Evolutionary conservation across 331 rosid genomes (phyloP), one percentile per base, ranked within the genome.

Genomic region (Malus hybrid): DNA sequence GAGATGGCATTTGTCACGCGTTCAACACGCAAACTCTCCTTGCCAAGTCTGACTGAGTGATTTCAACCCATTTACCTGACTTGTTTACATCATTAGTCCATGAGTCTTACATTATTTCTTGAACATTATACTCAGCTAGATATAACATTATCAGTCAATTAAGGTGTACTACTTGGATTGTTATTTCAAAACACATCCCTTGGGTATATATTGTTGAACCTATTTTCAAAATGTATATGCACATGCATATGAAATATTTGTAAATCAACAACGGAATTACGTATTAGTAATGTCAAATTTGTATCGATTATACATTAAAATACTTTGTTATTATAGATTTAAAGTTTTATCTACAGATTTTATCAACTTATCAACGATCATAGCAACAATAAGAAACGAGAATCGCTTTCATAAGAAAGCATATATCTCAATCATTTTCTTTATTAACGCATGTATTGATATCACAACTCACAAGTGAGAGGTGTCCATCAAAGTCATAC

Each of bases 1-100:
- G 78, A 55, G 62, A 39, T 5, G 75, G 29, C 86, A 39, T 55
- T 29, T 77, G 75, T 70, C 79, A 60, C 78, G 55, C 50, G 74
- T 26, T 63, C 76, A 74, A 79, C 80, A 24, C 75, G 74, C 75
- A 76, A 39, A 56, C 29, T 10, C 29, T 14, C 66, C 73, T 8
- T 72, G 7, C 58, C 58, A 53, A 53, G 24, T 57, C 70, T 26
- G 44, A 39, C 12, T 9, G 44, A 39, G 13, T 33, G 74, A 62
- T 70, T 16, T 61, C 29, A 72, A 75, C 82, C 28, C 71, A 16
- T 53, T 18, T 62, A 68, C 52, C 14, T 19, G 19, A 33, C 60
- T 15, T 42, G 14, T 10, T 42, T 0, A 10, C 24, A 28, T 76
- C 46, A 9, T 5, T 3, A 7, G 60, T 44, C 36, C 18, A 32